phyloP scores from a whole-genome alignment of 768 basidiomycete genomes.

The Lactarius sp. region DNA sequence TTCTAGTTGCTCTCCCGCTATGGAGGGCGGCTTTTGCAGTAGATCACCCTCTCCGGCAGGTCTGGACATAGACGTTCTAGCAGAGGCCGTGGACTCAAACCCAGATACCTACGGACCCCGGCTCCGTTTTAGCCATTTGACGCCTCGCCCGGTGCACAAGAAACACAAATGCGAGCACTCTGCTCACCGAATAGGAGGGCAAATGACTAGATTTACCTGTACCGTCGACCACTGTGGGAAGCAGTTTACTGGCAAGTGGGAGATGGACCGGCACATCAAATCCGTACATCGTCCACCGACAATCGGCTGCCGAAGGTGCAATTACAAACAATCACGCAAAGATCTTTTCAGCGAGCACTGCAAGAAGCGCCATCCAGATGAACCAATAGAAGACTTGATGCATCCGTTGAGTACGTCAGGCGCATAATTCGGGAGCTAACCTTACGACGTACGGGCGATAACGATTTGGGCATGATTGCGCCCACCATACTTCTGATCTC shows the following conservation, averaged over 20 bases:
- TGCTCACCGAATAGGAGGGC: background rate
- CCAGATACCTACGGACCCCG: background rate
- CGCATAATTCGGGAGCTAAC: background rate
- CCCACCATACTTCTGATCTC: background rate
- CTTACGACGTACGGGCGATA: background rate
- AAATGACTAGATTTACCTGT: slow-evolving; percentile 8
- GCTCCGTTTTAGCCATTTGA: background rate
- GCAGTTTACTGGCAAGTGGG: slow-evolving; percentile 18
- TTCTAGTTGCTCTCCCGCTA: no score
- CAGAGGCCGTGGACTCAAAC: background rate
- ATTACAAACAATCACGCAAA: slow-evolving; percentile 22
- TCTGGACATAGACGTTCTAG: background rate
- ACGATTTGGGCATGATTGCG: background rate
- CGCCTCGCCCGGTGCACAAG: background rate
- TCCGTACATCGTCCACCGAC: slow-evolving; percentile 18
- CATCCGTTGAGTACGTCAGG: background rate
- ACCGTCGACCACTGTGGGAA: slow-evolving; percentile 6
- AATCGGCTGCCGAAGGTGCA: slow-evolving; percentile 15
- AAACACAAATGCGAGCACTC: background rate
- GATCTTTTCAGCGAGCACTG: slow-evolving; percentile 20
- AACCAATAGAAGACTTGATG: slow-evolving; percentile 7
- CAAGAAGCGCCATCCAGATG: slow-evolving; percentile 16
- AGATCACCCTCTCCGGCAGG: background rate
- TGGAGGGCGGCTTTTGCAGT: background rate
- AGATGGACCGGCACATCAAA: slow-evolving; percentile 15